These are phyloP conservation scores for Babesia gibsoni DNA, from an alignment of 169 alveolate genomes.

Conservation along the genomic window DNA sequence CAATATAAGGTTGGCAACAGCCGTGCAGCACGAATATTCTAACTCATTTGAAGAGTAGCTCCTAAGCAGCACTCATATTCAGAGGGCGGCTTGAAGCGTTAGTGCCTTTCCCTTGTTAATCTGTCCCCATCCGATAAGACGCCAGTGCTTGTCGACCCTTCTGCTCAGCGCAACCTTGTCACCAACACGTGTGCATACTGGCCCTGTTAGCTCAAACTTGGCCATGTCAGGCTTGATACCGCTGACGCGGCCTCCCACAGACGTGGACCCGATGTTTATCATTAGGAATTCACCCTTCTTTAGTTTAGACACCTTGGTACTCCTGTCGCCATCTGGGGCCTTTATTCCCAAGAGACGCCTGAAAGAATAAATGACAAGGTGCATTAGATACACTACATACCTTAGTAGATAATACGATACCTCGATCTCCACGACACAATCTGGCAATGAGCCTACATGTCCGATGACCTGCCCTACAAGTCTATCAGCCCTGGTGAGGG, in stretches of 20 bases:
- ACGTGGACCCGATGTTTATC: constrained; percentile 96
- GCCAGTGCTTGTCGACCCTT: constrained; percentile 96
- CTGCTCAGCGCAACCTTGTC: constrained; percentile 97
- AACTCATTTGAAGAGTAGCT: too few species aligned
- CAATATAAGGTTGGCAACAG: neutral
- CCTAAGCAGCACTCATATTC: neutral
- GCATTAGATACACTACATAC: neutral
- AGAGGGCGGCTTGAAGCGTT: constrained; percentile 66
- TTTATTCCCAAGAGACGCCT: constrained; percentile 89
- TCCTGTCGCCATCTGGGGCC: constrained; percentile 82
- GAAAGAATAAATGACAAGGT: constrained; percentile 16
- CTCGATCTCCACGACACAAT: constrained; percentile 91
- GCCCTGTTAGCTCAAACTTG: constrained; percentile 86
- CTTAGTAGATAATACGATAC: constrained; percentile 78
- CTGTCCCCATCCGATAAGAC: constrained; percentile 98
- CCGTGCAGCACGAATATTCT: constrained; percentile 36
- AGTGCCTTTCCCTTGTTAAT: constrained; percentile 83
- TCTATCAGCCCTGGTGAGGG: constrained; percentile 95
- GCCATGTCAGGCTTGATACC: constrained; percentile 88
- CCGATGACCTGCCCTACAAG: constrained; percentile 97
- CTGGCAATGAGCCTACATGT: constrained; percentile 93
- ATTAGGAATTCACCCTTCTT: constrained; percentile 94
- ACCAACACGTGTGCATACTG: constrained; percentile 90
- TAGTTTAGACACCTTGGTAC: constrained; percentile 90
- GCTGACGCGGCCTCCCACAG: constrained; percentile 94